phyloP scores from a whole-genome alignment of 176 grass and related monocot genomes.

The Aegilops longissima region DNA sequence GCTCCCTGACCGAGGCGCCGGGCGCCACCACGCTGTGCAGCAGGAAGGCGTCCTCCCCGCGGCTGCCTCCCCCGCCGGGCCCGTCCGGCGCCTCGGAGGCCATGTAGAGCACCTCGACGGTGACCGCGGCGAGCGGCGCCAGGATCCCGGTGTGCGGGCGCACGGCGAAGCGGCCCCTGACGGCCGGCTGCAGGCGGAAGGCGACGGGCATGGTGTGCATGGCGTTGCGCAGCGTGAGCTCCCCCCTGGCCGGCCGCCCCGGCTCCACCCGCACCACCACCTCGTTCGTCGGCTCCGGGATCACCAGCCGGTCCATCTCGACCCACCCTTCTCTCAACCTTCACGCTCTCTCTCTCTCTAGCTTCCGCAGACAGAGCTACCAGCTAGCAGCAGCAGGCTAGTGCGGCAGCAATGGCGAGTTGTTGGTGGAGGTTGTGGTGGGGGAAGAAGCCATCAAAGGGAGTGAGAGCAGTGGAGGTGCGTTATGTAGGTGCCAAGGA shows the following conservation, averaged over 20 bases:
- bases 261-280: constrained; percentile 54
- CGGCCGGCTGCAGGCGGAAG: constrained; percentile 58
- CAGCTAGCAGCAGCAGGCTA: neutral
- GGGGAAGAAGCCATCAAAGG: constrained; percentile 38
- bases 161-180: constrained; percentile 42
- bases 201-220: constrained; percentile 94
- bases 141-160: constrained; percentile 66
- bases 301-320: constrained; percentile 70
- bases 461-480: constrained; percentile 16
- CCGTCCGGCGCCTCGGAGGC: constrained; percentile 4
- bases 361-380: too few species aligned
- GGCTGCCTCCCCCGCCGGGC: neutral
- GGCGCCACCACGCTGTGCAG: constrained; percentile 80
- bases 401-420: neutral
- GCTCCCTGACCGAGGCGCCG: constrained; percentile 42
- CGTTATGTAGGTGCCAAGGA: constrained; percentile 21
- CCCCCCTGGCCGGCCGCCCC: constrained; percentile 41
- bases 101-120: constrained; percentile 54
- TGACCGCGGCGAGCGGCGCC: constrained; percentile 56
- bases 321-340: neutral
- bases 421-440: constrained; percentile 14
- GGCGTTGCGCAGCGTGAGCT: constrained; percentile 62
- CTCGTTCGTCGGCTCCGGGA: constrained; percentile 63
- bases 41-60: constrained; percentile 59
- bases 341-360: neutral